Percentiles rank a stretch among this genome's conserved stretches.
phyloP scores from a whole-genome alignment of 371 early-diverging fungal species.

The Rhizopus microsporus region DNA sequence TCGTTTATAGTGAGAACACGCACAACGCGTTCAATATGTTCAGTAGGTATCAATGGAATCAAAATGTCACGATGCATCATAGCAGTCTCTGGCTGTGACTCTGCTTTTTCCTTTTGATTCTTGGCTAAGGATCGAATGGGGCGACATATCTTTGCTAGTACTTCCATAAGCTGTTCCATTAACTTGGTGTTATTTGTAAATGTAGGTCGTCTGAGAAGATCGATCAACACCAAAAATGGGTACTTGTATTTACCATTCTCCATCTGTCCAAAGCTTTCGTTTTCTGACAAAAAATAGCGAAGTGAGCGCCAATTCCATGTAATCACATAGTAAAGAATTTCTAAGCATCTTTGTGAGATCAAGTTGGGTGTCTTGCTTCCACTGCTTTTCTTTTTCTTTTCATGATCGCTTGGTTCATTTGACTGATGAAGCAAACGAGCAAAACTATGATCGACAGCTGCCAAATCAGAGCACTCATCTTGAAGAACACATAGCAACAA shows the following conservation, averaged over 20 bases:
- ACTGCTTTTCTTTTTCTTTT: not conserved
- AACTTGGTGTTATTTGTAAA: conserved; percentile 68
- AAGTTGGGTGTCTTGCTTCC: conserved; percentile 71
- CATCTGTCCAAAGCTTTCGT: conserved; percentile 46
- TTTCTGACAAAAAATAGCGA: conserved; percentile 75
- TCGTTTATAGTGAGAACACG: conserved; percentile 87
- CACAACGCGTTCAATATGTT: conserved; percentile 75
- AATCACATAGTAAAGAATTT: conserved; percentile 78
- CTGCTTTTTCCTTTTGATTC: conserved; percentile 23
- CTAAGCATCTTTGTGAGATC: conserved; percentile 86
- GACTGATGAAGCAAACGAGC: not conserved
- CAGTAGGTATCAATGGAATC: conserved; percentile 70
- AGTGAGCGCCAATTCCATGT: conserved; percentile 63
- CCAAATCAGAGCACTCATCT: conserved; percentile 78
- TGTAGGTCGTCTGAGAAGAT: conserved; percentile 72
- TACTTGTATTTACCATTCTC: conserved; percentile 47
- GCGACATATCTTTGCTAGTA: conserved; percentile 68
- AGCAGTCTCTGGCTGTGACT: conserved; percentile 1
- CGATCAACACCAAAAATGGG: conserved; percentile 78
- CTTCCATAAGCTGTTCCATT: conserved; percentile 82
- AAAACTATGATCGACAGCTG: conserved; percentile 79
- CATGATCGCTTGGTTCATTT: not conserved
- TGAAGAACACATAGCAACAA: conserved; percentile 84
- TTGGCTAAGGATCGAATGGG: conserved; percentile 52
- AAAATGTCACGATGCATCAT: conserved; percentile 12